phyloP scores from a whole-genome alignment of 192 early-diverging fungal species.

The Gigaspora rosea region DNA sequence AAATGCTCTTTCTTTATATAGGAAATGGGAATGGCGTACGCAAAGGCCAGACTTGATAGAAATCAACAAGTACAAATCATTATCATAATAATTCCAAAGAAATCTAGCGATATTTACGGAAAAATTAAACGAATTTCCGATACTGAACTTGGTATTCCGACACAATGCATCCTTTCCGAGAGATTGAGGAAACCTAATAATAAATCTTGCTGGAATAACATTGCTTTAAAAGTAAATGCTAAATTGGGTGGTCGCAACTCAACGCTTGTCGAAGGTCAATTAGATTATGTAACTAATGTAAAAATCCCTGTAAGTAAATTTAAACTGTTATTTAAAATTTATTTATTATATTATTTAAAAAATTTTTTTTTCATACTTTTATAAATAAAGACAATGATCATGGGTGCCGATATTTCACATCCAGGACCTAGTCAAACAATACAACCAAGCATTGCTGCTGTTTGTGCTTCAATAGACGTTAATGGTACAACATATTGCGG shows the following conservation, averaged over 20 bases:
- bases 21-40: neutral
- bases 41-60: neutral
- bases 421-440: conserved; percentile 58
- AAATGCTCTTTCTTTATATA: neutral
- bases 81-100: conserved; percentile 80
- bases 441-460: conserved; percentile 31
- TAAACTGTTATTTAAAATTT: neutral
- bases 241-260: conserved; percentile 91
- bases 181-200: conserved; percentile 66
- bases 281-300: conserved; percentile 59
- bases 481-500: conserved; percentile 57
- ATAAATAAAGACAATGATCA: conserved; percentile 61
- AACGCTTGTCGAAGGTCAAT: conserved; percentile 43
- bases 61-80: conserved; percentile 69
- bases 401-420: conserved; percentile 94
- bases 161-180: conserved; percentile 83
- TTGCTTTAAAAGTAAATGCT: conserved; percentile 91
- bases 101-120: conserved; percentile 70
- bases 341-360: neutral
- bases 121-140: conserved; percentile 85
- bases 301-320: conserved; percentile 45
- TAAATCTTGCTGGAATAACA: conserved; percentile 87
- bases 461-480: conserved; percentile 53
- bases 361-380: neutral
- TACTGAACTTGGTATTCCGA: conserved; percentile 83